Percentiles rank a stretch among this genome's conserved stretches.
Conservation (phyloP, 805 yeast species). For the Isabelozyma heimii region DNA sequence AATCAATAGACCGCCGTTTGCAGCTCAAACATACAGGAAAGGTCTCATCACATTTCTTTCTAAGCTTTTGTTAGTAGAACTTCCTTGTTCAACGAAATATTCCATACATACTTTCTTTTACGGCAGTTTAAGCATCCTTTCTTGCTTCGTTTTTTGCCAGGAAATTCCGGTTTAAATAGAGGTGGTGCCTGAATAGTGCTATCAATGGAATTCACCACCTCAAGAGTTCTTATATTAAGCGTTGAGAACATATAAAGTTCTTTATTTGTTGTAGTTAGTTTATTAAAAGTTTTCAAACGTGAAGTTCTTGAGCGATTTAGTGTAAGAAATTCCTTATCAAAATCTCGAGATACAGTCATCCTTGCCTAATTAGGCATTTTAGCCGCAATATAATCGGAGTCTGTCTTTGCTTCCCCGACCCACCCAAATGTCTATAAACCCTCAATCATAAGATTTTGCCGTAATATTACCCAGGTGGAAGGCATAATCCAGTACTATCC, state of each 20-base stretch:
- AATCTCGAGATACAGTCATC: too few relatives aligned
- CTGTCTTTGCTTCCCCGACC: too few relatives aligned
- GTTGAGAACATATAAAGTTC: not conserved
- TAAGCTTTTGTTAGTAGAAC: constrained; percentile 1
- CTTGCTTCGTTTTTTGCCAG: constrained; percentile 4
- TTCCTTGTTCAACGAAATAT: not conserved
- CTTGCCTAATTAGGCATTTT: too few relatives aligned
- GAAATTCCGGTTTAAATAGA: not conserved
- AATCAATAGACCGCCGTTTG: constrained; percentile 7
- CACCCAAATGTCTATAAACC: too few relatives aligned
- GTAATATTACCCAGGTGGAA: too few relatives aligned
- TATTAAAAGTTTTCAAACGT: too few relatives aligned
- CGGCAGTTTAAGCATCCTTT: constrained; percentile 18
- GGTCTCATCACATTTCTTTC: constrained; percentile 22
- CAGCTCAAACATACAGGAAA: constrained; percentile 19
- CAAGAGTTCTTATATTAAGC: not conserved
- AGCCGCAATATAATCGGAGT: too few relatives aligned
- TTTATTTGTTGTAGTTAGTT: too few relatives aligned
- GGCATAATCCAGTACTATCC: too few relatives aligned
- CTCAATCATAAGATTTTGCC: too few relatives aligned
- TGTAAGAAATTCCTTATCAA: too few relatives aligned
- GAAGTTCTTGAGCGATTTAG: too few relatives aligned
- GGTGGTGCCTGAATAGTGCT: not conserved
- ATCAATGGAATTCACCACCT: not conserved
- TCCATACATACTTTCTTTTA: constrained; percentile 8